Base-by-base conservation (phyloP, 805 yeast genomes). In the Blastobotrys chiropterorum region DNA sequence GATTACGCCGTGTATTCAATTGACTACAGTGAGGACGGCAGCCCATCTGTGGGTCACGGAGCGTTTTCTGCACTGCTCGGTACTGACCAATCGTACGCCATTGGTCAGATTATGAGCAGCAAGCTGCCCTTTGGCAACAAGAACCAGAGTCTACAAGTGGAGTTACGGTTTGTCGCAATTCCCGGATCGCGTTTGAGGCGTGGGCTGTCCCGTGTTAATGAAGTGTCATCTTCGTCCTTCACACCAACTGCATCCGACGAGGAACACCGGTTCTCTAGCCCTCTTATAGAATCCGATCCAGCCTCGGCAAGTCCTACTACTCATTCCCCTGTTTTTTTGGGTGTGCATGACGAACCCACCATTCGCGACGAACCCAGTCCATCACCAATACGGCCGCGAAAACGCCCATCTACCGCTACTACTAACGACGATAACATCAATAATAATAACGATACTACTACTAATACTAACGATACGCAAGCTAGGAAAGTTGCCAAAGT, bases 31-130 rank as follows among this genome's bases (percentile, higher is more conserved):
- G 76, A 72, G 51, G 62, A 60, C 15, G 72, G 60, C 46, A 53
- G 56, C 44, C 75, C 76, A 11, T 54, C 67, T 31, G 71, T 69
- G 45, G 72, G 73, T 21, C 74, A 72, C 54, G 76, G 76, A 13
- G 53, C 62, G 52, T 59, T 72, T 11, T 63, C 70, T 5, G 15
- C 19, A 11, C 20, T 48, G 47, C 22, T 22, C 8, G n/a, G 15
- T 2, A 5, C 13, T 21, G 40, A 39, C 15, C 16, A 22, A 2
- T 11, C 59, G 60, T 52, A 60, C 21, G 26, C 30, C 34, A 15
- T 30, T 16, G 47, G 47, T 13, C 13, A 5, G 2, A 19, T 44
- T 15, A n/a, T 11, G 3, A 13, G 15, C 16, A 21, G 38, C 13
- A 15, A 26, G n/a, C 16, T 44, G 38, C 47, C 47, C 5, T 44